Evolutionary conservation across 129 eudicot species (phyloP), one percentile per base, ranked within the genome.

Genomic region (Solidago caesia): DNA sequence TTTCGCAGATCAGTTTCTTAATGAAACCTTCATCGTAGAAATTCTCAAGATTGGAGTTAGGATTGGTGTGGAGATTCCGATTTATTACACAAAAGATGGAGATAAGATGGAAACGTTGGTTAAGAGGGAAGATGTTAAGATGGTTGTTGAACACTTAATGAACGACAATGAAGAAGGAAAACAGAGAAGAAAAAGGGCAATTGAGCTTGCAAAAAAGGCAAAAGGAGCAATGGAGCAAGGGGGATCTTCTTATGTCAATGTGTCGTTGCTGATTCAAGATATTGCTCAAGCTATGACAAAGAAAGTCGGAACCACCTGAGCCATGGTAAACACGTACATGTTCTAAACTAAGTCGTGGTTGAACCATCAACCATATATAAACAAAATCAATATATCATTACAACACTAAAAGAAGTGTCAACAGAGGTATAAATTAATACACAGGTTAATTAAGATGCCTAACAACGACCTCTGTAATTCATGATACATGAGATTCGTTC

Each of bases 181-280:
- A 11, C 6, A n/a, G 8, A 63, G 68, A 63, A 63, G 68, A 41
- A 63, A 41, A 6, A 33, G 44, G 15, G 68, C 47, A 6, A 39
- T 8, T 14, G 68, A 63, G 68, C 68, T 63, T 39, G 68, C 47
- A 14, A 42, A 63, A 63, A 5, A 11, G 44, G 68, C 68, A 1
- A 63, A 63, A 42, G 39, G 25, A 12, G 68, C 68, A 39, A 63
- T 63, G 68, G 68, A 39, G 2, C 45, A 63, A 63, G 68, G 68
- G 10, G 68, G 68, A 2, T 63, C 68, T 12, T 63, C 68, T 12
- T 63, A 13, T 63, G 26, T 12, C 44, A 63, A 63, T 41, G 26
- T 63, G 39, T 63, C 26, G 2, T 63, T 26, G 12, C 7, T 39
- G 68, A 63, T 63, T 2, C 68, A 39, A 39, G 68, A 63, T 63